phyloP scores from a whole-genome alignment of 2,329 filamentous ascomycete species.

The Exserohilum turcica region DNA sequence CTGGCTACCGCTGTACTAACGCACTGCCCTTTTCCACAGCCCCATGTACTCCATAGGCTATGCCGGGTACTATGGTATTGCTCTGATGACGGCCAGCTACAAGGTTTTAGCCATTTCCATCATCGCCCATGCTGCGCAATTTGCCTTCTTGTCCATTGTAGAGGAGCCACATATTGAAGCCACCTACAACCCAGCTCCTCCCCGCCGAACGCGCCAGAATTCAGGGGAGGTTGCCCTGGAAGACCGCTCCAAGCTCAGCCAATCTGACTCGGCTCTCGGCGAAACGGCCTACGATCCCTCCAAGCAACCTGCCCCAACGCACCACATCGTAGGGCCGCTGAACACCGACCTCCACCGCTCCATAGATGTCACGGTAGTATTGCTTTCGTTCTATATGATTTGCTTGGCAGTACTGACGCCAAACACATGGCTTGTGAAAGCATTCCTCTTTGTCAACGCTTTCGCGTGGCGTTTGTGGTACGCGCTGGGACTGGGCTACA shows the following conservation, averaged over 20 bases:
- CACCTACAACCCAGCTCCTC: constrained; percentile 89
- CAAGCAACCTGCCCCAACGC: constrained; percentile 69
- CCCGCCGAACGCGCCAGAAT: constrained; percentile 65
- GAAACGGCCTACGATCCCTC: constrained; percentile 50
- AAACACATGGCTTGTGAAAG: constrained; percentile 73
- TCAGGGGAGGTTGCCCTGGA: constrained; percentile 48
- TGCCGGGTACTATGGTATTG: constrained; percentile 97
- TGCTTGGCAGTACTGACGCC: constrained; percentile 77
- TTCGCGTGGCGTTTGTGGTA: constrained; percentile 89
- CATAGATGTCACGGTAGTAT: constrained; percentile 79
- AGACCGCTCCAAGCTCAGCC: constrained; percentile 44
- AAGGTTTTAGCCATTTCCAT: constrained; percentile 97
- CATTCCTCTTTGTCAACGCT: constrained; percentile 81
- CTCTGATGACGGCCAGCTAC: constrained; percentile 97
- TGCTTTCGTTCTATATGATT: constrained; percentile 77
- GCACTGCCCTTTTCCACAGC: neutral
- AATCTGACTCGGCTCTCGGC: constrained; percentile 47
- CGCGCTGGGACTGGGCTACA: constrained; percentile 80
- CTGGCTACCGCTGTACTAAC: constrained; percentile 10
- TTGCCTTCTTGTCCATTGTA: constrained; percentile 86
- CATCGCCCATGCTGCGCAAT: constrained; percentile 89
- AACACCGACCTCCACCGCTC: constrained; percentile 90
- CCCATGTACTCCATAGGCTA: constrained; percentile 64
- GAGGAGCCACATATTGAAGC: constrained; percentile 99
- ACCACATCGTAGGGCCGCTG: constrained; percentile 79